phyloP scores from a whole-genome alignment of 495 filamentous ascomycete genomes.

The Lophiotrema nucula region DNA sequence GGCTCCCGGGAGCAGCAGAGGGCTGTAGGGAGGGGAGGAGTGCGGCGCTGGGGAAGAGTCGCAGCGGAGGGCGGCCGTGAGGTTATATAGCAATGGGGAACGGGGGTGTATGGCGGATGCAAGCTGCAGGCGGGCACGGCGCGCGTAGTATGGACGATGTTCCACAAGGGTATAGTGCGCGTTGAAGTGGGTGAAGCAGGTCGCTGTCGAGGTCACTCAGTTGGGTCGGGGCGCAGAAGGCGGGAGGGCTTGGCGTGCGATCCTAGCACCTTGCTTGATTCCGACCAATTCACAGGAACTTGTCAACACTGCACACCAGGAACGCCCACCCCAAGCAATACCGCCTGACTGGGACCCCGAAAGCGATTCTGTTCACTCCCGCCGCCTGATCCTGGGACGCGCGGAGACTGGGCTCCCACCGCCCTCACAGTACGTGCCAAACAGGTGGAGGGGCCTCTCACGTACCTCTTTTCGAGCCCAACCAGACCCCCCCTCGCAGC shows the following conservation, averaged over 20 bases:
- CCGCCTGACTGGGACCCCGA: neutral
- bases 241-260: too few species aligned
- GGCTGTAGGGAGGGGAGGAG: neutral
- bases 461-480: neutral
- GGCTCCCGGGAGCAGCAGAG: too few species aligned
- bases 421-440: slow-evolving; percentile 20
- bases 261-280: too few species aligned
- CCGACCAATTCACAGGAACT: too few species aligned
- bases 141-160: neutral
- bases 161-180: too few species aligned
- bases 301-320: too few species aligned
- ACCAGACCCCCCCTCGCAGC: neutral
- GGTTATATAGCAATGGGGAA: neutral
- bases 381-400: slow-evolving; percentile 12
- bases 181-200: too few species aligned
- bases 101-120: neutral
- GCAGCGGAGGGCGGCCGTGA: neutral
- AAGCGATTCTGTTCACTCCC: neutral
- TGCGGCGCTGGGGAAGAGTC: neutral
- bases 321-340: too few species aligned
- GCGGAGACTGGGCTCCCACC: slow-evolving; percentile 11
- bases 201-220: too few species aligned
- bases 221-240: too few species aligned
- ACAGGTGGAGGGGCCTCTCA: slow-evolving; percentile 3
- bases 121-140: neutral